Evolutionary conservation across 148 eudicot species (phyloP).

Genomic region (Bassia scoparia): DNA sequence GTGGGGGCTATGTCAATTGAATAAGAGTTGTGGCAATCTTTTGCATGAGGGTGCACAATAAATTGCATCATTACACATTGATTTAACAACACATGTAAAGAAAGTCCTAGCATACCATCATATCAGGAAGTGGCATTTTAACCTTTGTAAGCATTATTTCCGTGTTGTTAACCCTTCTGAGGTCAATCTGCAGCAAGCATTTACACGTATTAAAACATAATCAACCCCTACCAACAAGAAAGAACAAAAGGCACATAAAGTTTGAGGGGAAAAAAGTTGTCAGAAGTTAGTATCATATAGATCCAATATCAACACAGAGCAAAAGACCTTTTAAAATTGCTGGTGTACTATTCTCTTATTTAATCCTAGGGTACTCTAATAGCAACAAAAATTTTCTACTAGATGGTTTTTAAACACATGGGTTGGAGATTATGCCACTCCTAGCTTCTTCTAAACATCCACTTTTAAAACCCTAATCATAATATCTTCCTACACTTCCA

Average conservation of each 20-base stretch:
- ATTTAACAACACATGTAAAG: background rate
- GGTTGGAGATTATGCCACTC: background rate
- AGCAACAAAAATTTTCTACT: constrained; percentile 1
- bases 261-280: background rate
- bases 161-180: constrained; percentile 89
- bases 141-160: constrained; percentile 98
- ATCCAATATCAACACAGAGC: background rate
- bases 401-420: background rate
- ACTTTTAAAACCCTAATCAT: no score
- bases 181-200: constrained; percentile 57
- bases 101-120: constrained; percentile 66
- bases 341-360: no score
- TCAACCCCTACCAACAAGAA: constrained; percentile 3
- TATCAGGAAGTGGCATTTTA: constrained; percentile 97
- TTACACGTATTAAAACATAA: constrained; percentile 9
- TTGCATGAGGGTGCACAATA: no score
- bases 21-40: no score
- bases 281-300: background rate
- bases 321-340: no score
- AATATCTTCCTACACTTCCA: no score
- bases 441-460: no score
- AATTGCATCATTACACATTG: background rate
- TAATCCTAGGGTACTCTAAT: background rate
- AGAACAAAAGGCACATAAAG: constrained; percentile 6
- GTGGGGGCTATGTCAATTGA: no score